Evolutionary conservation across 805 yeast genomes (phyloP).

Genomic region (Yueomyces sp.): DNA sequence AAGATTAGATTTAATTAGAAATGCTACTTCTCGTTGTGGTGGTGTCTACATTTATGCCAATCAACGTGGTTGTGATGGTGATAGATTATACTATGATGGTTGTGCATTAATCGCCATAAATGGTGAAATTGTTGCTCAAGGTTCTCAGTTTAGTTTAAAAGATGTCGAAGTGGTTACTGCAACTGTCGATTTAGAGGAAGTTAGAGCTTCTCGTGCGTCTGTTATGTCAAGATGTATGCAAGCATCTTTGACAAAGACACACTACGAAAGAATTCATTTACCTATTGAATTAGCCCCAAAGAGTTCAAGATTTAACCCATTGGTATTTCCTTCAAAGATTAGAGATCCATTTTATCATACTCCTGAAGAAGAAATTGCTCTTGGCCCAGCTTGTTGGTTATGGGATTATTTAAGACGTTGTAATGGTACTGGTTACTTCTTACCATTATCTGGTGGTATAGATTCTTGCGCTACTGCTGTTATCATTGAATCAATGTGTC

Average conservation of each 20-base stretch:
- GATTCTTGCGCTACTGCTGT: slow-evolving; percentile 97
- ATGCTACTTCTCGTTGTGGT: slow-evolving; percentile 93
- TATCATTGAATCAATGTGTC: slow-evolving; percentile 89
- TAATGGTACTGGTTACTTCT: slow-evolving; percentile 77
- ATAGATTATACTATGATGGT: slow-evolving; percentile 91
- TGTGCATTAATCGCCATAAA: slow-evolving; percentile 90
- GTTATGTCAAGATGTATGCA: slow-evolving; percentile 68
- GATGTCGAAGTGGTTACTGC: slow-evolving; percentile 97
- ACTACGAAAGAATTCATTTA: slow-evolving; percentile 41
- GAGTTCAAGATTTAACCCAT: slow-evolving; percentile 44
- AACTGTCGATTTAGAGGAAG: slow-evolving; percentile 85
- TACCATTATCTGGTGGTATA: slow-evolving; percentile 94
- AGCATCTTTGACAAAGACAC: slow-evolving; percentile 26
- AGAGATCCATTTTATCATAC: slow-evolving; percentile 46
- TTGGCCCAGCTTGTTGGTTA: slow-evolving; percentile 98
- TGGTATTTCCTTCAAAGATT: slow-evolving; percentile 42
- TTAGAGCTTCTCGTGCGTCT: slow-evolving; percentile 64
- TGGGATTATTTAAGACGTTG: slow-evolving; percentile 97
- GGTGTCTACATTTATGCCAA: slow-evolving; percentile 89
- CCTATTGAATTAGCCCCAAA: slow-evolving; percentile 56
- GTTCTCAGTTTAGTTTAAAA: slow-evolving; percentile 71
- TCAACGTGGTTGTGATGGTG: slow-evolving; percentile 98
- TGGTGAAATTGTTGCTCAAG: slow-evolving; percentile 88
- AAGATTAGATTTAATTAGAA: slow-evolving; percentile 71
- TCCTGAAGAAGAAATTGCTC: slow-evolving; percentile 94